Evolutionary conservation across 2,329 filamentous ascomycete species (phyloP).

Genomic region (Nannizzia gypsea): DNA sequence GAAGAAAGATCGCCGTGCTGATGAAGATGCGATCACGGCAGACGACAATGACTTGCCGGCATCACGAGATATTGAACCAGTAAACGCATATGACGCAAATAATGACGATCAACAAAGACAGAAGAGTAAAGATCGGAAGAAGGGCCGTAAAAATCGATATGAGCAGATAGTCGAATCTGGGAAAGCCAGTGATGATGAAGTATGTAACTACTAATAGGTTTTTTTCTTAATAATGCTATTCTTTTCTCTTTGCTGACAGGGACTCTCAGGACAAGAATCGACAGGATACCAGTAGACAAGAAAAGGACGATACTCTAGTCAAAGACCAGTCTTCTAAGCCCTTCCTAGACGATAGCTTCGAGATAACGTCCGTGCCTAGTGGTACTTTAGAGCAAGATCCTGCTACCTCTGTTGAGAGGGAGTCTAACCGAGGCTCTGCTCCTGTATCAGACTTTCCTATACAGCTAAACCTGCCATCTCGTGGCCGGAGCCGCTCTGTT

Average conservation of each 20-base stretch:
- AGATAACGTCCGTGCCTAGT: slow-evolving; percentile 39
- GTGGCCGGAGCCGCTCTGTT: slow-evolving; percentile 24
- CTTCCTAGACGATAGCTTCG: slow-evolving; percentile 56
- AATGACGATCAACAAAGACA: slow-evolving; percentile 14
- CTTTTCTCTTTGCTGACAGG: background rate
- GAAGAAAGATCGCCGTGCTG: slow-evolving; percentile 33
- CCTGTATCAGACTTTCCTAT: slow-evolving; percentile 12
- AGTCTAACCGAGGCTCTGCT: slow-evolving; percentile 11
- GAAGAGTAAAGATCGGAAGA: slow-evolving; percentile 19
- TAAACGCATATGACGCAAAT: slow-evolving; percentile 25
- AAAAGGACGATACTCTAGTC: background rate
- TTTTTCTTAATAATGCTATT: slow-evolving; percentile 3
- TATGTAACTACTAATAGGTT: slow-evolving; percentile 17
- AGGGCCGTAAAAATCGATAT: slow-evolving; percentile 26
- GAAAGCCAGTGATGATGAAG: slow-evolving; percentile 23
- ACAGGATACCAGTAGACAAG: background rate
- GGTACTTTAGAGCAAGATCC: slow-evolving; percentile 35
- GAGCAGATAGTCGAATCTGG: slow-evolving; percentile 22
- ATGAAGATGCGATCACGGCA: slow-evolving; percentile 40
- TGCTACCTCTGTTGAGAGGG: slow-evolving; percentile 12
- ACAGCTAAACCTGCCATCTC: background rate
- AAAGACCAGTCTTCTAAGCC: slow-evolving; percentile 27
- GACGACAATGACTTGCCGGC: slow-evolving; percentile 36
- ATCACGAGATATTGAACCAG: slow-evolving; percentile 37
- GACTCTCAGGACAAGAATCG: slow-evolving; percentile 1